Conservation (phyloP, 2,329 filamentous ascomycete genomes). For the Xylariomycetidae sp. region DNA sequence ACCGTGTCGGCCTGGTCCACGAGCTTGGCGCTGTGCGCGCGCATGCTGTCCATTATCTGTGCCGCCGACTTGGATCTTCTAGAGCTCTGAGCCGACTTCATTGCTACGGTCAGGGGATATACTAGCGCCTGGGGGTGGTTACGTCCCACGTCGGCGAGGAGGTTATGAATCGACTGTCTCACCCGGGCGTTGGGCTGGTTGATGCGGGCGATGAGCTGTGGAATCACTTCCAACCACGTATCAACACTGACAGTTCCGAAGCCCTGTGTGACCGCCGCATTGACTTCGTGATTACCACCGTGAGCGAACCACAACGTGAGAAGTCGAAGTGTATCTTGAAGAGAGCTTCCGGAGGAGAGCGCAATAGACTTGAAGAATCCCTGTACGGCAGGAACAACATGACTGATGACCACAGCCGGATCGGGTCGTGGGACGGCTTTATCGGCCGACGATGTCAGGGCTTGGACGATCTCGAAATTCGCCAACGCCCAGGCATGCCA, state of each 20-base stretch:
- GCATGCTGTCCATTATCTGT: constrained; percentile 97
- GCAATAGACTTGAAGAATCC: constrained; percentile 98
- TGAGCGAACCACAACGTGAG: constrained; percentile 96
- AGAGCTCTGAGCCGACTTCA: constrained; percentile 84
- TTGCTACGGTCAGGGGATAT: constrained; percentile 94
- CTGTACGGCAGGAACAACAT: constrained; percentile 90
- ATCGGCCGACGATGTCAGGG: constrained; percentile 63
- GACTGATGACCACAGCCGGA: constrained; percentile 68
- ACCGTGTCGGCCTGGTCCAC: constrained; percentile 95
- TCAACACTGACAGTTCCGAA: constrained; percentile 91
- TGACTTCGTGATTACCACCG: constrained; percentile 84
- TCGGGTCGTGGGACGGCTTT: constrained; percentile 46
- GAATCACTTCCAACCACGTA: constrained; percentile 97
- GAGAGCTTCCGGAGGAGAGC: constrained; percentile 81
- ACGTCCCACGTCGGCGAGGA: constrained; percentile 88
- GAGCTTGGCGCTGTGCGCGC: constrained; percentile 84
- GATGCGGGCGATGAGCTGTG: constrained; percentile 93
- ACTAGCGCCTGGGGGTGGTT: constrained; percentile 94
- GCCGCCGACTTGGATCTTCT: constrained; percentile 82
- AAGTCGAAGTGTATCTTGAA: constrained; percentile 90
- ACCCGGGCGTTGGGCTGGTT: constrained; percentile 91
- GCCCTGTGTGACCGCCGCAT: constrained; percentile 80
- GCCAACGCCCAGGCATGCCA: constrained; percentile 99
- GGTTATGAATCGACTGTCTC: constrained; percentile 83
- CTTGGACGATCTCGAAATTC: constrained; percentile 96